Evolutionary conservation across 2,329 filamentous ascomycete genomes (phyloP), one percentile per base, ranked within the genome.

Genomic region (Cyclaneusma minus): DNA sequence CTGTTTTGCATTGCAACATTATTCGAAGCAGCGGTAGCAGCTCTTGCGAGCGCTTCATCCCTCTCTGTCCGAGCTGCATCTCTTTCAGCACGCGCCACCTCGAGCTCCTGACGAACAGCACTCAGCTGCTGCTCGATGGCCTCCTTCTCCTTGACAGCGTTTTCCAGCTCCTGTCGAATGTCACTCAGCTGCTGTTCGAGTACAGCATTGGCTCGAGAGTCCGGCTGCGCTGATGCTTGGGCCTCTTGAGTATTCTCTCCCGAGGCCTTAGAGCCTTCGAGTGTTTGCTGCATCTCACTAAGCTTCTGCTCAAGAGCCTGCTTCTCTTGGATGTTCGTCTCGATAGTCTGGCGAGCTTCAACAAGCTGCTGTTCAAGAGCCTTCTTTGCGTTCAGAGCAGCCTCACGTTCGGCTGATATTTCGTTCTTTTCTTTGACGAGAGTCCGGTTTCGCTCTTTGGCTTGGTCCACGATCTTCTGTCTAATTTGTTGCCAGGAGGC

Each of bases 111-210:
- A 16, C 56, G 63, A 3, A 74, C 46, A 13, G 45, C 49, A 23
- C 60, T 55, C 3, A 79, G 57, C 34, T 78, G 70, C 30, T 68
- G 55, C 36, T 82, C 68, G n/a, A 81, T 58, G 3, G 59, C 58
- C 11, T 71, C 60, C 48, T 81, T 84, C 45, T 89, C 73, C 7
- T 69, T 58, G 5, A 56, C 72, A 28, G 75, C 63, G 2, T 59
- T 60, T 22, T 74, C 70, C 7, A 89, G 62, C 38, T 85, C 68
- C 36, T 71, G 66, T 13, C 54, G 60, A 9, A 59, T 47, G 21
- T 55, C 47, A 3, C 46, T 37, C 6, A 72, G 51, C 33, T 70
- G 57, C 33, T 58, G 53, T 34, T 70, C 59, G 11, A 66, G 43
- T 24, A 56, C 50, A 6, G 50, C 37, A 4, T 59, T 43, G 41